Evolutionary conservation across 1,284 basidiomycete genomes (phyloP).

Genomic region (Violaceomyces palustris): DNA sequence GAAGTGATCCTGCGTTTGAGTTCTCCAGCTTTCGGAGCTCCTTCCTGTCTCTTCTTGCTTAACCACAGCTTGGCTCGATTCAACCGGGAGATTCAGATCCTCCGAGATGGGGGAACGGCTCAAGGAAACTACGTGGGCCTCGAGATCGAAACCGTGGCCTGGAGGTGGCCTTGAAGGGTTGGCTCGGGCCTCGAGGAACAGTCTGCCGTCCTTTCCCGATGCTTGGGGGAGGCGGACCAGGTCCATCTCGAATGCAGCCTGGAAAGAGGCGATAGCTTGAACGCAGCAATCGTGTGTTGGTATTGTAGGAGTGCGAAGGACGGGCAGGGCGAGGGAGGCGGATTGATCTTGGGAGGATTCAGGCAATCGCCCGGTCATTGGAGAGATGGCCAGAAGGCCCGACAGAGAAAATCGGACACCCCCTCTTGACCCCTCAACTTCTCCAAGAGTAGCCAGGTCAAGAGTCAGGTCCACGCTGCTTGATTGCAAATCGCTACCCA

Average conservation of each 20-base stretch:
- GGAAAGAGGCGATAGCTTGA: background rate
- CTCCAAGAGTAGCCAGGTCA: background rate
- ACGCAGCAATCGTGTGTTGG: background rate
- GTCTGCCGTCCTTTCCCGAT: background rate
- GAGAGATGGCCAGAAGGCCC: background rate
- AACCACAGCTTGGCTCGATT: background rate
- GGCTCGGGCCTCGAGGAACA: background rate
- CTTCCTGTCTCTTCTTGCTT: background rate
- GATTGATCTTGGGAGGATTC: background rate
- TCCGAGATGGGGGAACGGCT: background rate
- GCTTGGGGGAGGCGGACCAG: background rate
- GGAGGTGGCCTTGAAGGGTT: background rate
- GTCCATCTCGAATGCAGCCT: background rate
- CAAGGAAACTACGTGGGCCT: background rate
- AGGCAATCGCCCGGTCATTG: background rate
- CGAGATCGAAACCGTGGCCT: background rate
- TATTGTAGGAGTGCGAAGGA: background rate
- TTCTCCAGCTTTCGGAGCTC: background rate
- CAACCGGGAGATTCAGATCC: background rate
- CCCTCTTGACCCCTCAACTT: background rate
- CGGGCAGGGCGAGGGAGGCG: background rate
- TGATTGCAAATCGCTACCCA: background rate
- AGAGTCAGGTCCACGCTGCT: background rate
- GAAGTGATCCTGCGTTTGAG: background rate
- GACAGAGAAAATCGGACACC: background rate